Evolutionary conservation across 1,284 basidiomycete species (phyloP), one percentile per base, ranked within the genome.

Genomic region (Microbotryum scabiosae): DNA sequence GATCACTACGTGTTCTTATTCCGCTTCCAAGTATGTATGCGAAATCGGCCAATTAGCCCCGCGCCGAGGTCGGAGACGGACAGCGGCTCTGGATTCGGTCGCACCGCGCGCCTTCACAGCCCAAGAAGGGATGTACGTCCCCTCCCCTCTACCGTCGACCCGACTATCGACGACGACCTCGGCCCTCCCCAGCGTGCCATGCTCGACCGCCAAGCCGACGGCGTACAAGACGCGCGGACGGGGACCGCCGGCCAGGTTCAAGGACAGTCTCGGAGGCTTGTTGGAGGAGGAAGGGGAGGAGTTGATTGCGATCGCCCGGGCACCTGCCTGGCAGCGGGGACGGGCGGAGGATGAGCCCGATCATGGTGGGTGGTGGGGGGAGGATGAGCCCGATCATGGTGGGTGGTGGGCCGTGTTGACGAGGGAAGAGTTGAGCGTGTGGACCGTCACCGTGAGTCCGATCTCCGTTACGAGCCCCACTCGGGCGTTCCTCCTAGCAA

Each of bases 231-330:
- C 66, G 0, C 63, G 59, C 7, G 58, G 60, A 1, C 51, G 66
- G 1, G 61, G 63, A 0, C 8, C 54, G 14, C 63, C 60, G 50
- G 51, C 56, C 26, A 68, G 63, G 57, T 68, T 68, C 57, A 57
- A 57, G 41, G 63, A 60, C 46, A 50, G 45, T 8, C 56, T 68
- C 21, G 66, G 66, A n/a, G 66, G 64, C 7, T 44, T 68, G 14
- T 64, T 56, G 25, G 66, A 68, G 48, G 66, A 68, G 36, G 66
- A 68, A 43, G 66, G 66, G 28, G 66, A 68, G 43, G 59, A 68
- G 54, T 48, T 68, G 21, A 32, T 68, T 26, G 44, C 41, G 21
- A 65, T 68, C 23, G 57, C 53, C 1, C 44, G 59, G 7, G 59
- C 59, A 23, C 63, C 63, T 51, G 50, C n/a, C n/a, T n/a, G n/a